Percentiles rank a stretch among this genome's conserved stretches.
phyloP scores from a whole-genome alignment of 805 yeast genomes.

The Lipomyces sp. region DNA sequence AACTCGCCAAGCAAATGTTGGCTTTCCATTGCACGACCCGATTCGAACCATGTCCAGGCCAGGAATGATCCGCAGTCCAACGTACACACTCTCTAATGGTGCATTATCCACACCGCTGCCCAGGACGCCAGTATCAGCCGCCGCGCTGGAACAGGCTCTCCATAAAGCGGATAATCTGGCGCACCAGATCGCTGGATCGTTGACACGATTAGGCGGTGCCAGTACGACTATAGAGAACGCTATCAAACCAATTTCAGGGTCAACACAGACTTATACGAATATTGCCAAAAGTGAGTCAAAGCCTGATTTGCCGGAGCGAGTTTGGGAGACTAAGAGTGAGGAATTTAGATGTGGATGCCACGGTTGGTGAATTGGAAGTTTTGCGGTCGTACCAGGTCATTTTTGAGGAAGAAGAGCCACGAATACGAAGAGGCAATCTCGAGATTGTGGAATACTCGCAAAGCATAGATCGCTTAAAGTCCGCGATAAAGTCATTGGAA shows the following conservation, averaged over 20 bases:
- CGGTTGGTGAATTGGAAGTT: constrained; percentile 25
- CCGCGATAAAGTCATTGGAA: constrained; percentile 39
- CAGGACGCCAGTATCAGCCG: constrained; percentile 10
- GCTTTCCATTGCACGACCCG: no score
- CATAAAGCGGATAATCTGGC: constrained; percentile 62
- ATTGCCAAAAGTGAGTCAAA: constrained; percentile 61
- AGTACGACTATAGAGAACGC: constrained; percentile 63
- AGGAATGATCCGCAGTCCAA: not conserved
- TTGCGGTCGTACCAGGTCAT: constrained; percentile 30
- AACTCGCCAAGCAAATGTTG: no score
- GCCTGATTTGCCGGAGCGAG: constrained; percentile 36
- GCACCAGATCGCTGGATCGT: constrained; percentile 57
- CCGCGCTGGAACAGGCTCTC: constrained; percentile 67
- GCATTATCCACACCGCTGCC: constrained; percentile 3
- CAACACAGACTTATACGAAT: constrained; percentile 60
- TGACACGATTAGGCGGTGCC: constrained; percentile 57
- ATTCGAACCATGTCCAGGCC: constrained; percentile 23
- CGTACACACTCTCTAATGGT: not conserved
- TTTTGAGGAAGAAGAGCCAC: constrained; percentile 36
- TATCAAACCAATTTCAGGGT: constrained; percentile 72
- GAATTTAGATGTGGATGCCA: constrained; percentile 26
- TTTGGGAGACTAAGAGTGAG: constrained; percentile 45
- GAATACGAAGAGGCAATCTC: constrained; percentile 37
- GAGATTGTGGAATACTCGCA: constrained; percentile 39
- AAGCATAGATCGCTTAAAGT: constrained; percentile 38